These are phyloP conservation scores for Trichoderma citrinoviride DNA, from an alignment of 2,329 filamentous ascomycete species.

Conservation along the genomic window DNA sequence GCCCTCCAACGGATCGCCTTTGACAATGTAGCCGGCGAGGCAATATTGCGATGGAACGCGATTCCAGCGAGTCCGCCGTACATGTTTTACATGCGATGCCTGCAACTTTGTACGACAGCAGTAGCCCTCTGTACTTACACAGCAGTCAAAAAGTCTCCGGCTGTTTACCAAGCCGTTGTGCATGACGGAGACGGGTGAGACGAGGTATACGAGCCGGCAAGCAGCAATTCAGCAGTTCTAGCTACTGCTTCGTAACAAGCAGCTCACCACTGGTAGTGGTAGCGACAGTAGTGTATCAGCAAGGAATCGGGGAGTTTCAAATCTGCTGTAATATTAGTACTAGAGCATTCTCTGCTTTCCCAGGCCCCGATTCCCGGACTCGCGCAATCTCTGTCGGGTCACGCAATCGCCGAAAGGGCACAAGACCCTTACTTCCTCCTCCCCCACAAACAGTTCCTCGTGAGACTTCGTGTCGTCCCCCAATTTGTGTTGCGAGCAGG, in stretches of 20 bases:
- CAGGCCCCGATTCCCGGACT: conserved; percentile 5
- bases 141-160: conserved; percentile 5
- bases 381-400: conserved; percentile 17
- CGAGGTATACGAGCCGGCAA: too few relatives aligned
- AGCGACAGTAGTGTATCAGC: too few relatives aligned
- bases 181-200: too few relatives aligned
- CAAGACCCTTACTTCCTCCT: neutral
- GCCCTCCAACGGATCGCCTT: too few relatives aligned
- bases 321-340: neutral
- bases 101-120: too few relatives aligned
- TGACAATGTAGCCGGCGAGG: too few relatives aligned
- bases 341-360: neutral
- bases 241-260: neutral
- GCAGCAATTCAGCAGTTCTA: neutral
- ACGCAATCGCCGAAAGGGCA: conserved; percentile 16
- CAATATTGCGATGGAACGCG: too few relatives aligned
- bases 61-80: too few relatives aligned
- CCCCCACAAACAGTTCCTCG: conserved; percentile 7
- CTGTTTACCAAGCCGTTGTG: neutral
- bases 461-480: neutral
- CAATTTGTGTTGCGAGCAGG: neutral
- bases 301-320: too few relatives aligned
- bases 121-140: neutral
- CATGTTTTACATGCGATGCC: too few relatives aligned
- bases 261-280: neutral